Evolutionary conservation across 352 stramenopile genomes (phyloP).

Genomic region (Globisporangium polare): DNA sequence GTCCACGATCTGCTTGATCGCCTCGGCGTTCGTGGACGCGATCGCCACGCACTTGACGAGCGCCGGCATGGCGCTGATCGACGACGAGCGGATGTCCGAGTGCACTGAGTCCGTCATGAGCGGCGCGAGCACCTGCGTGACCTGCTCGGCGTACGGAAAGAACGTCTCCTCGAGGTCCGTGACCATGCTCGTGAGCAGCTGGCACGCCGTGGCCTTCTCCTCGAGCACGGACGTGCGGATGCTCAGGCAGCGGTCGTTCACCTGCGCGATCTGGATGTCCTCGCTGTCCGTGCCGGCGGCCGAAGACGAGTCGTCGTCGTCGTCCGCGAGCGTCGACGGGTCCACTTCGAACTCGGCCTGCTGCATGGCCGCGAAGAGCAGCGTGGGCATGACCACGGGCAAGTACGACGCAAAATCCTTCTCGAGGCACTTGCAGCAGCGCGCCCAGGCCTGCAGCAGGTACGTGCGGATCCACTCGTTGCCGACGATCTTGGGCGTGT

Average conservation of each 20-base stretch:
- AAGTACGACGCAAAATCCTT: constrained; percentile 79
- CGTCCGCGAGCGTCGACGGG: constrained; percentile 42
- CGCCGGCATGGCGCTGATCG: constrained; percentile 75
- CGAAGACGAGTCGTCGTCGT: constrained; percentile 45
- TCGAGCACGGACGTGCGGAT: constrained; percentile 81
- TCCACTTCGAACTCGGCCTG: constrained; percentile 85
- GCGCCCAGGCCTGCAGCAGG: constrained; percentile 74
- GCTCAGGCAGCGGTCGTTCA: constrained; percentile 79
- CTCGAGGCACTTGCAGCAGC: constrained; percentile 71
- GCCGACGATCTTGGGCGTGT: constrained; percentile 67
- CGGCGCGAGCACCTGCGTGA: constrained; percentile 76
- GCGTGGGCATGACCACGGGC: constrained; percentile 75
- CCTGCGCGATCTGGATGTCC: constrained; percentile 79
- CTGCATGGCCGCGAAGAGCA: constrained; percentile 72
- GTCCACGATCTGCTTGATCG: constrained; percentile 84
- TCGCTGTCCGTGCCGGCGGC: constrained; percentile 41
- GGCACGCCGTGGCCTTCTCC: constrained; percentile 81
- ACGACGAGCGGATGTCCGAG: constrained; percentile 77
- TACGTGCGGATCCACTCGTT: constrained; percentile 85
- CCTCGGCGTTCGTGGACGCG: constrained; percentile 36
- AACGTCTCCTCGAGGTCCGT: constrained; percentile 78
- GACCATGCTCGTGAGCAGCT: constrained; percentile 74
- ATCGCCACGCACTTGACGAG: constrained; percentile 72
- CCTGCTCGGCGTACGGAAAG: constrained; percentile 84
- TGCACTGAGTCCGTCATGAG: constrained; percentile 83